Conservation (phyloP, 495 filamentous ascomycete species). For the Penicillium taxi region DNA sequence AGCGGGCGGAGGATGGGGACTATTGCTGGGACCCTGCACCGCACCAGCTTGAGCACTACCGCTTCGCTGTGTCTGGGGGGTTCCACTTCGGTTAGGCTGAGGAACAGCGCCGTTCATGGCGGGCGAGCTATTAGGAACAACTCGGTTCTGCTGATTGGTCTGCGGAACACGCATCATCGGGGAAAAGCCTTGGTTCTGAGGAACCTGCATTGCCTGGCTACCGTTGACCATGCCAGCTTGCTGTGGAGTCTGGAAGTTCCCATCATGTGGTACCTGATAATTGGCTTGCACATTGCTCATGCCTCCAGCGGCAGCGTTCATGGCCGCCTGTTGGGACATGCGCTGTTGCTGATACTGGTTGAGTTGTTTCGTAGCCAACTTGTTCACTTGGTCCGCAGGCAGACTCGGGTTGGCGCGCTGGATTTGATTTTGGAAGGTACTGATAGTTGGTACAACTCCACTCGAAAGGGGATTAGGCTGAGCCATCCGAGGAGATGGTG, state of each 20-base stretch:
- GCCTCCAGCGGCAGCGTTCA: slow-evolving; percentile 58
- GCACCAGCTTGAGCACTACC: slow-evolving; percentile 34
- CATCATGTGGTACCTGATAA: slow-evolving; percentile 37
- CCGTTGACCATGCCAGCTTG: slow-evolving; percentile 27
- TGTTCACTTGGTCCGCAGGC: slow-evolving; percentile 50
- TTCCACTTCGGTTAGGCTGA: slow-evolving; percentile 40
- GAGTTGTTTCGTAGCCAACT: slow-evolving; percentile 54
- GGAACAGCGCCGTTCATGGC: slow-evolving; percentile 34
- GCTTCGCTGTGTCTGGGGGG: slow-evolving; percentile 44
- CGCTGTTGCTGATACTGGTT: slow-evolving; percentile 46
- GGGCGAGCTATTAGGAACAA: slow-evolving; percentile 31
- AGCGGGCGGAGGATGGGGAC: slow-evolving; percentile 37
- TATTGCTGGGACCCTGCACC: slow-evolving; percentile 33
- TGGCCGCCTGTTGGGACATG: slow-evolving; percentile 49
- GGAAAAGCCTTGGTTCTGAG: slow-evolving; percentile 60
- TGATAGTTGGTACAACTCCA: slow-evolving; percentile 48
- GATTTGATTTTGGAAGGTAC: slow-evolving; percentile 42
- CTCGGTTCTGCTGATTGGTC: slow-evolving; percentile 36
- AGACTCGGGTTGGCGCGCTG: slow-evolving; percentile 49
- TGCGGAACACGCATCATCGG: slow-evolving; percentile 68
- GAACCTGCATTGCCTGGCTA: slow-evolving; percentile 33
- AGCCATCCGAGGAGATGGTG: slow-evolving; percentile 44
- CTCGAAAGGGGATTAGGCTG: slow-evolving; percentile 46
- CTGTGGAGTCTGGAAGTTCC: slow-evolving; percentile 30
- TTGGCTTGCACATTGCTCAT: slow-evolving; percentile 32